Percentiles rank a stretch among this genome's conserved stretches.
Conservation (phyloP, 768 basidiomycete species). For the Leccinum rimulosum region DNA sequence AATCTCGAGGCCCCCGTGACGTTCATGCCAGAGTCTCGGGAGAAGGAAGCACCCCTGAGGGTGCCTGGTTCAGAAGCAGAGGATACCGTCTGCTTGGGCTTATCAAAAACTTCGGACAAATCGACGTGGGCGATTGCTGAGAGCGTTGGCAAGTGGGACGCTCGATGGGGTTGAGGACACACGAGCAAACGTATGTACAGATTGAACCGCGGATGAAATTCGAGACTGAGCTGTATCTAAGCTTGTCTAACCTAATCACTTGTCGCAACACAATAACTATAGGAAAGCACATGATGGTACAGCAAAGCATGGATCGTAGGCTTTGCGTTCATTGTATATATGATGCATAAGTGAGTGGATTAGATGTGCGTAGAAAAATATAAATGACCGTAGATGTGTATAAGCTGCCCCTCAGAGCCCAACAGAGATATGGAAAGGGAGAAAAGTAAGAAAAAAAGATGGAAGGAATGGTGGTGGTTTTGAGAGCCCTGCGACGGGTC, state of each 20-base stretch:
- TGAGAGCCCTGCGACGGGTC: conserved; percentile 1
- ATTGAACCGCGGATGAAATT: conserved; percentile 32
- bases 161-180: conserved; percentile 38
- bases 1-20: conserved; percentile 47
- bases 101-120: conserved; percentile 22
- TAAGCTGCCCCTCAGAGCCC: conserved; percentile 12
- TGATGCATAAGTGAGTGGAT: conserved; percentile 36
- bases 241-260: conserved; percentile 33
- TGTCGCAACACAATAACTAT: conserved; percentile 31
- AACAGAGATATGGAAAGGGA: conserved; percentile 7
- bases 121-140: conserved; percentile 45
- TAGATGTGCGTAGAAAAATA: conserved; percentile 27
- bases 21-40: conserved; percentile 38
- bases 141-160: conserved; percentile 41
- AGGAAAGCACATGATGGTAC: conserved; percentile 32
- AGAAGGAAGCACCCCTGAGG: conserved; percentile 35
- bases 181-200: neutral
- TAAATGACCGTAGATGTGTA: conserved; percentile 22
- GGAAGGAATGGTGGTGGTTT: neutral
- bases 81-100: conserved; percentile 49
- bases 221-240: conserved; percentile 4
- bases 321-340: conserved; percentile 31
- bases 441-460: conserved; percentile 7
- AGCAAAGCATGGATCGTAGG: conserved; percentile 26
- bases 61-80: conserved; percentile 50